A percentile compares a stretch with the other conserved stretches of the same genome.
Conservation (phyloP, 73 alveolate genomes). For the Paramecium octaurelia region DNA sequence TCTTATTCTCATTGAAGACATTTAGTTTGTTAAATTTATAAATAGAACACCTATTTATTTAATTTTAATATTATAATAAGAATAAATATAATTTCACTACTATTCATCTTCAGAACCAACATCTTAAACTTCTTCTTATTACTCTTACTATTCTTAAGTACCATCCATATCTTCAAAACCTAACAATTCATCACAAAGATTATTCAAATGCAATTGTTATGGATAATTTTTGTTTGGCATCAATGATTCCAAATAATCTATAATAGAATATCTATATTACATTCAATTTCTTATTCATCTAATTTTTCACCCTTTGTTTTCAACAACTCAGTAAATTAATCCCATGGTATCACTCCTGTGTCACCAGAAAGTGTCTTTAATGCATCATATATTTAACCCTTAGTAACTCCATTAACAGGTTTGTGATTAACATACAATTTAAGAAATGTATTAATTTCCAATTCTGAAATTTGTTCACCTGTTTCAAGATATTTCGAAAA, state of each 20-base stretch:
- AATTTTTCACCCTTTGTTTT: slow-evolving; percentile 45
- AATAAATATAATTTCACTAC: neutral
- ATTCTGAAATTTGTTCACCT: slow-evolving; percentile 85
- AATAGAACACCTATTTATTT: neutral
- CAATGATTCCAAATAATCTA: neutral
- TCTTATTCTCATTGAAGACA: too few species aligned
- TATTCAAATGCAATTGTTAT: slow-evolving; percentile 13
- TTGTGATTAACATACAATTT: slow-evolving; percentile 92
- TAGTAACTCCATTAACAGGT: slow-evolving; percentile 96
- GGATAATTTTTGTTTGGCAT: slow-evolving; percentile 35
- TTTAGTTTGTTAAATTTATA: too few species aligned
- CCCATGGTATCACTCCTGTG: slow-evolving; percentile 66
- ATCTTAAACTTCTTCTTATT: neutral
- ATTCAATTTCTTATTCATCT: slow-evolving; percentile 48
- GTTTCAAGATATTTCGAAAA: slow-evolving; percentile 92
- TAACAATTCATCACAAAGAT: slow-evolving; percentile 53
- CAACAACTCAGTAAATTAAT: slow-evolving; percentile 71
- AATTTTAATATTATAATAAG: neutral
- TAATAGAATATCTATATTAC: neutral
- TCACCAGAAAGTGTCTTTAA: slow-evolving; percentile 71
- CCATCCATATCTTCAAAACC: slow-evolving; percentile 50
- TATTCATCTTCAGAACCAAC: neutral
- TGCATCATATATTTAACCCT: slow-evolving; percentile 85
- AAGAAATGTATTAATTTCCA: slow-evolving; percentile 91
- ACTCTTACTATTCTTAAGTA: neutral